phyloP scores from a whole-genome alignment of 129 eudicot genomes.

The Glebionis coronaria region DNA sequence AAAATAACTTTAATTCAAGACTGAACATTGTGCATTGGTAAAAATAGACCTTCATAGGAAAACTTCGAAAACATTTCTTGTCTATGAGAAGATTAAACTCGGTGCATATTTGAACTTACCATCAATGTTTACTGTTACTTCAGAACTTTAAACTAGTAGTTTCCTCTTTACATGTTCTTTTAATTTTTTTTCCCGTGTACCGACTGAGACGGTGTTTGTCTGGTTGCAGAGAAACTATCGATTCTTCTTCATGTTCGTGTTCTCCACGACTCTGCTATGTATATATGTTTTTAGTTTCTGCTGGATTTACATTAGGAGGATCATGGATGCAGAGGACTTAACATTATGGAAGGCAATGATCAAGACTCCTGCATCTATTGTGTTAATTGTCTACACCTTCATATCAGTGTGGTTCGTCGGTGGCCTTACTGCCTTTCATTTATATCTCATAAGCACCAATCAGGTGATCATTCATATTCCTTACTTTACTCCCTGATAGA shows the following conservation, averaged over 20 bases:
- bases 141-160: neutral
- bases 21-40: too few relatives aligned
- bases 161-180: neutral
- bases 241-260: slow-evolving; percentile 98
- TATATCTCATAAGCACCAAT: slow-evolving; percentile 93
- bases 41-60: too few relatives aligned
- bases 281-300: slow-evolving; percentile 88
- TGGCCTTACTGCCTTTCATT: slow-evolving; percentile 94
- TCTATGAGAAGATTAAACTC: too few relatives aligned
- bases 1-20: neutral
- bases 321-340: slow-evolving; percentile 65
- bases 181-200: neutral
- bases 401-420: slow-evolving; percentile 99
- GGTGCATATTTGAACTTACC: too few relatives aligned
- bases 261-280: slow-evolving; percentile 89
- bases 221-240: slow-evolving; percentile 87
- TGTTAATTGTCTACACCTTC: slow-evolving; percentile 81
- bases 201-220: slow-evolving; percentile 9
- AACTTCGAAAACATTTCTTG: too few relatives aligned
- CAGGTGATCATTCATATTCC: slow-evolving; percentile 50
- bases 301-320: slow-evolving; percentile 88
- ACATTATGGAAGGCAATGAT: slow-evolving; percentile 93
- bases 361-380: slow-evolving; percentile 95
- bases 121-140: too few relatives aligned
- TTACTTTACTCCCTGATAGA: neutral